These are phyloP conservation scores for Rubus parviflorus DNA, from an alignment of 306 rosid genomes.

Conservation along the genomic window DNA sequence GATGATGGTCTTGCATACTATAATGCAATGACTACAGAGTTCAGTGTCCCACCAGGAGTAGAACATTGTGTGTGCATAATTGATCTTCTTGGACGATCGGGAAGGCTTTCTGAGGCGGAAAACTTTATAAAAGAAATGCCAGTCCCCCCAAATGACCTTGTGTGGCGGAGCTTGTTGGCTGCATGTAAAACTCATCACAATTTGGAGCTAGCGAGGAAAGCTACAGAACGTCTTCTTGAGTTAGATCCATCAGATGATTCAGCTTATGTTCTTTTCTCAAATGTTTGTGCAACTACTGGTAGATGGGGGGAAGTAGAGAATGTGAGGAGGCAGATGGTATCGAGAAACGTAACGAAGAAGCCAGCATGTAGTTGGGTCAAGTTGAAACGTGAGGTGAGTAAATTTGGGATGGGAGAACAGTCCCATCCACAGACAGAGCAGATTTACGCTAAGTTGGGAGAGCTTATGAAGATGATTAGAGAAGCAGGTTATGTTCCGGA, in stretches of 20 bases:
- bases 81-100: slow-evolving; percentile 95
- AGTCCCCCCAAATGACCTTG: slow-evolving; percentile 63
- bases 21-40: slow-evolving; percentile 59
- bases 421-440: slow-evolving; percentile 52
- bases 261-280: slow-evolving; percentile 86
- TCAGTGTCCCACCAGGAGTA: slow-evolving; percentile 55
- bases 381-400: slow-evolving; percentile 57
- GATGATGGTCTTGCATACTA: slow-evolving; percentile 85
- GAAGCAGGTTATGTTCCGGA: slow-evolving; percentile 86
- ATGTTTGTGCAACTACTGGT: slow-evolving; percentile 70
- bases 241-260: slow-evolving; percentile 78
- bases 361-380: slow-evolving; percentile 95
- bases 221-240: slow-evolving; percentile 65
- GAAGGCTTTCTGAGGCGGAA: slow-evolving; percentile 83
- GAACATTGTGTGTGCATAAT: slow-evolving; percentile 89
- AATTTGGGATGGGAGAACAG: slow-evolving; percentile 82
- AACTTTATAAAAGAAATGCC: slow-evolving; percentile 60
- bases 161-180: slow-evolving; percentile 87
- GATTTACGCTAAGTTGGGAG: slow-evolving; percentile 62
- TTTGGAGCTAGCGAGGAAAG: slow-evolving; percentile 69
- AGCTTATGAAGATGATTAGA: slow-evolving; percentile 59
- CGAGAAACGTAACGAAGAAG: slow-evolving; percentile 62
- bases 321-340: slow-evolving; percentile 68
- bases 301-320: slow-evolving; percentile 85
- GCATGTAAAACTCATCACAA: slow-evolving; percentile 80